A percentile compares a stretch with the other conserved stretches of the same genome.
Evolutionary conservation across 768 basidiomycete species (phyloP).

Genomic region (Boletus patriciae): DNA sequence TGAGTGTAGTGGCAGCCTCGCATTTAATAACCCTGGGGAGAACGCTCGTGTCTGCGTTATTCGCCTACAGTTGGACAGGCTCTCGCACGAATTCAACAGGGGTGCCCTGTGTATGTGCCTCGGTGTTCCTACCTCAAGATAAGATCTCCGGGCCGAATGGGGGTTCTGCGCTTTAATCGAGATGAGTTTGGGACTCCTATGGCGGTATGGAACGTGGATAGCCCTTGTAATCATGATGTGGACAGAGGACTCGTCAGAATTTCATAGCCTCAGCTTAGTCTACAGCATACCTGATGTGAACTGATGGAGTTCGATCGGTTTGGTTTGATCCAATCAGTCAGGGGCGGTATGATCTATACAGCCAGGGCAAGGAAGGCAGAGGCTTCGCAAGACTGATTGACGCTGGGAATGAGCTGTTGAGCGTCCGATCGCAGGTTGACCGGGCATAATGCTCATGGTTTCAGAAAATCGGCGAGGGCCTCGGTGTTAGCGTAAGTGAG

Average conservation of each 20-base stretch:
- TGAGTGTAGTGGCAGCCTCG: constrained; percentile 6
- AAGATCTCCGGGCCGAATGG: constrained; percentile 1
- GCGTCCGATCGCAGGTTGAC: constrained; percentile 4
- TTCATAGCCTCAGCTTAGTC: constrained; percentile 6
- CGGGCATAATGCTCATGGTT: background rate
- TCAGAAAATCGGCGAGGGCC: background rate
- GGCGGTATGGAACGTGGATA: background rate
- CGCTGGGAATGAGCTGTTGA: background rate
- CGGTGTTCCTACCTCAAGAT: background rate
- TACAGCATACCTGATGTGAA: constrained; percentile 1
- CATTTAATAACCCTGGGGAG: constrained; percentile 4
- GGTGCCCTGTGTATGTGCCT: constrained; percentile 2
- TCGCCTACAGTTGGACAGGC: background rate
- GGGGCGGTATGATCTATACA: background rate
- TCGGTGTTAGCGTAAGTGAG: background rate
- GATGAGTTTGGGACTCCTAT: background rate
- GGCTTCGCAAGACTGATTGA: constrained; percentile 1
- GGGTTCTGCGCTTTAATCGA: background rate
- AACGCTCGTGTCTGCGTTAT: background rate
- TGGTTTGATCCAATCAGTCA: constrained; percentile 17
- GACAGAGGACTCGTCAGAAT: background rate
- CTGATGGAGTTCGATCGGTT: constrained; percentile 13
- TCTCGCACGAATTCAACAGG: background rate
- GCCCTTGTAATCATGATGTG: constrained; percentile 11
- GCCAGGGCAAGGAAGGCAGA: background rate